Percentiles rank a stretch among this genome's conserved stretches.
These are phyloP conservation scores for Penicillium canescens DNA, from an alignment of 495 filamentous ascomycete genomes.

Conservation along the genomic window DNA sequence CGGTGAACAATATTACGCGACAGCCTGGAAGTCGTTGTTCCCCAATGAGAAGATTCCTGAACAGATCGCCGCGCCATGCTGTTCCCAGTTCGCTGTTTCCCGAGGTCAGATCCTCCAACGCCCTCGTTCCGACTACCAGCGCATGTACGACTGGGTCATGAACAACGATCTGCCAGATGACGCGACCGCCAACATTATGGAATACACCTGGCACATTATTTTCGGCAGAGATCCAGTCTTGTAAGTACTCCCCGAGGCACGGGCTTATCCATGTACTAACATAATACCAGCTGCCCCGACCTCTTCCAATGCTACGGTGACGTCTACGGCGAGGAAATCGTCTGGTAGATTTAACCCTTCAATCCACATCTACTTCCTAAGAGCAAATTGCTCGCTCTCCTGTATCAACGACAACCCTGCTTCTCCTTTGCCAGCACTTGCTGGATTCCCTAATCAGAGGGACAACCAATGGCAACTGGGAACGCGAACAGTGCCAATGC, in stretches of 20 bases:
- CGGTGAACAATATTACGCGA: constrained; percentile 38
- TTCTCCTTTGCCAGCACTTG: background rate
- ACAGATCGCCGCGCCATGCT: constrained; percentile 57
- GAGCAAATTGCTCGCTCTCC: background rate
- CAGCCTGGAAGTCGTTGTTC: constrained; percentile 47
- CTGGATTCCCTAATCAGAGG: background rate
- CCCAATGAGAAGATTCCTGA: constrained; percentile 44
- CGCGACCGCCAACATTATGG: constrained; percentile 47
- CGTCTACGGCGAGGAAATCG: constrained; percentile 42
- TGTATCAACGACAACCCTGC: background rate
- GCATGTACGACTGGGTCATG: constrained; percentile 61
- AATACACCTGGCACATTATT: constrained; percentile 58
- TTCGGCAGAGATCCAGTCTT: constrained; percentile 54
- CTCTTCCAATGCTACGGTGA: constrained; percentile 47
- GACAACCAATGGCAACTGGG: constrained; percentile 2
- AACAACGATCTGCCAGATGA: constrained; percentile 46
- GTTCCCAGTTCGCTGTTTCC: constrained; percentile 69
- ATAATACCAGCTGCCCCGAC: constrained; percentile 42
- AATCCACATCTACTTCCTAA: background rate
- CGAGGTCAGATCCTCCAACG: constrained; percentile 51
- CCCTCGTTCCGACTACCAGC: constrained; percentile 52
- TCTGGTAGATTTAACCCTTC: constrained; percentile 3
- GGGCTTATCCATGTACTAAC: constrained; percentile 9
- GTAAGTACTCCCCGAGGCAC: constrained; percentile 24
- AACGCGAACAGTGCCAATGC: constrained; percentile 4